Evolutionary conservation across 305 asterid species (phyloP), one percentile per base, ranked within the genome.

Genomic region (Caryopteris hybrid): DNA sequence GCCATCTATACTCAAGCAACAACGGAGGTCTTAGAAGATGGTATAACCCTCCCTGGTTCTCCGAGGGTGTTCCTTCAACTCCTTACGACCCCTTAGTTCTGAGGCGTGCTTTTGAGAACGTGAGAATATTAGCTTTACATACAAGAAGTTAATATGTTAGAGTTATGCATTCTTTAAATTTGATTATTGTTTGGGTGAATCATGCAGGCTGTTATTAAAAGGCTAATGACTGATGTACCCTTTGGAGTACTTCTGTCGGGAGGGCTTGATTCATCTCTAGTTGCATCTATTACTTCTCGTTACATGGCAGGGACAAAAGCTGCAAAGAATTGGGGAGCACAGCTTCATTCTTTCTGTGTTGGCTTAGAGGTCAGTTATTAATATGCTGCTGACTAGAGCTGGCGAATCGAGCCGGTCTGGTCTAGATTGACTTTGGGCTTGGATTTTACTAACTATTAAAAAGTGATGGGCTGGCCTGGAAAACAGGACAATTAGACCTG

Each of bases 151-250:
- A 29, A 56, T 50, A 14, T 2, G 12, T 36, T 59, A 17, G 21
- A 55, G 34, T 50, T 60, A 18, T 21, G 46, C 18, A 1, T 2
- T 4, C 41, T 36, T 36, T 47, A 8, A 1, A 9, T 16, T 42
- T 39, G 50, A 46, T 20, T 42, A 2, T n/a, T 16, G 46, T 23
- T 41, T 76, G 55, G 59, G n/a, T 33, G 39, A 27, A 53, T 45
- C 42, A 13, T 79, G 77, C 81, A 94, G 98, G 96, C 99, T 67
- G 99, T 94, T 60, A 75, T 81, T 61, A 94, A 94, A 69, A 86
- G 99, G 81, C 85, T 94, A 46, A 91, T 94, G 99, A 91, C 95
- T 14, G 99, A 94, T 85, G 98, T 91, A 8, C 99, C 99, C 6
- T 94, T 94, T 1, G 98, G 98, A 4, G 99, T 94, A 79, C 86